Evolutionary conservation across 1,284 basidiomycete genomes (phyloP).

Genomic region (Salmacisia buchloeana): DNA sequence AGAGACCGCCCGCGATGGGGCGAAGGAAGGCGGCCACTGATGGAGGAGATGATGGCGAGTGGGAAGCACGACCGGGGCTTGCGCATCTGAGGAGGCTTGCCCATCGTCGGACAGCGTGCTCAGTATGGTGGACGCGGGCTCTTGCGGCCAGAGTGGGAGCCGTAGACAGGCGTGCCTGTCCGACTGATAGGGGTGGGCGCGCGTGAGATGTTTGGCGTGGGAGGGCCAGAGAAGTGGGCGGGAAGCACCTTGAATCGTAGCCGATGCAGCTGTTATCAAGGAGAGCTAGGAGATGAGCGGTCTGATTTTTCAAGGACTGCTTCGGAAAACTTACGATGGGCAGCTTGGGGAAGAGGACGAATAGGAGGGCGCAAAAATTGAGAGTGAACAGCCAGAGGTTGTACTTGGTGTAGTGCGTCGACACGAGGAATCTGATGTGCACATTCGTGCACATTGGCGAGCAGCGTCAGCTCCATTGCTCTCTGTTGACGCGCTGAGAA

Average conservation of each 20-base stretch:
- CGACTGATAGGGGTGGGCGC: conserved; percentile 14
- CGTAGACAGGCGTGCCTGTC: background rate
- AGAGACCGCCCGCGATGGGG: no score
- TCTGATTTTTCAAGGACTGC: background rate
- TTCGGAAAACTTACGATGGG: conserved; percentile 61
- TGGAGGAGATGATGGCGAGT: no score
- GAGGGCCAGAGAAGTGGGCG: conserved; percentile 27
- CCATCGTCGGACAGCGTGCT: background rate
- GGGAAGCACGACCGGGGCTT: no score
- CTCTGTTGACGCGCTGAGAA: background rate
- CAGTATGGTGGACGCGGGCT: background rate
- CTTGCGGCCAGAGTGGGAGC: background rate
- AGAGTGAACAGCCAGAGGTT: conserved; percentile 86
- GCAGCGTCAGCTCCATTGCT: background rate
- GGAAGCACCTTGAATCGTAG: conserved; percentile 33
- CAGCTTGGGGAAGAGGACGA: conserved; percentile 90
- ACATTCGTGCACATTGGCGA: no score
- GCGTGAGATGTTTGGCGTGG: conserved; percentile 30
- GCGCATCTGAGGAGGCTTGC: background rate
- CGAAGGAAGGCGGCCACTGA: background rate
- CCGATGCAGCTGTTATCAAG: conserved; percentile 21
- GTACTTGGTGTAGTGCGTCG: conserved; percentile 83
- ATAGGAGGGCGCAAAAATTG: conserved; percentile 76
- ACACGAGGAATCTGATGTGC: conserved; percentile 91
- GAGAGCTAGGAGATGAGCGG: no score